Percentiles rank a stretch among this genome's conserved stretches.
phyloP scores from a whole-genome alignment of 306 rosid species.

The Rubus idaeus region DNA sequence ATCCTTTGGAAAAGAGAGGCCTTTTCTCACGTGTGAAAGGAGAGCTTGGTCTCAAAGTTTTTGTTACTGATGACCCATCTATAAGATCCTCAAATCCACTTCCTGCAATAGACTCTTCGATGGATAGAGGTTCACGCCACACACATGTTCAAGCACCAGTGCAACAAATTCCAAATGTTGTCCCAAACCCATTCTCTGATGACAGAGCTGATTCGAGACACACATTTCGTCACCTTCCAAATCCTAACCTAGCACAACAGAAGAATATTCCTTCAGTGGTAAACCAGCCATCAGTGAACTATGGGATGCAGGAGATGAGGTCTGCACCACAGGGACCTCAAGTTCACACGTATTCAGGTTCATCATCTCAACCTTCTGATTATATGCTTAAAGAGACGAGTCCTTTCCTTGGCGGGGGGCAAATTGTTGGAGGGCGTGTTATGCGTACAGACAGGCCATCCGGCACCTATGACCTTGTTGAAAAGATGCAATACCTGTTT shows the following conservation, averaged over 20 bases:
- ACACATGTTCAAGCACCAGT: slow-evolving; percentile 33
- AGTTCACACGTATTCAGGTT: slow-evolving; percentile 40
- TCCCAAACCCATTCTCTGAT: slow-evolving; percentile 37
- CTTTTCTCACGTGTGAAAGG: slow-evolving; percentile 67
- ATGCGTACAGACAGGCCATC: slow-evolving; percentile 39
- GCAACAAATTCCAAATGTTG: slow-evolving; percentile 31
- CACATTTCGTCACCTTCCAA: slow-evolving; percentile 62
- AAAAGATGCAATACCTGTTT: slow-evolving; percentile 72
- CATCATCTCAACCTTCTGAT: slow-evolving; percentile 48
- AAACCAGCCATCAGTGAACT: slow-evolving; percentile 37
- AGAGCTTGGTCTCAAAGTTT: slow-evolving; percentile 92
- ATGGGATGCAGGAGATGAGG: slow-evolving; percentile 62
- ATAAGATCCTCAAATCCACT: slow-evolving; percentile 65
- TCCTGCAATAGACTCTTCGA: slow-evolving; percentile 59
- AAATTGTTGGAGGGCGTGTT: slow-evolving; percentile 66
- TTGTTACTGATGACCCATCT: slow-evolving; percentile 67
- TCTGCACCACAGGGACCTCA: slow-evolving; percentile 47
- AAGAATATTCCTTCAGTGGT: slow-evolving; percentile 28
- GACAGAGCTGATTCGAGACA: slow-evolving; percentile 49
- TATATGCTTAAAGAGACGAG: slow-evolving; percentile 70
- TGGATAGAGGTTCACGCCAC: slow-evolving; percentile 23
- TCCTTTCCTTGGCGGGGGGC: slow-evolving; percentile 90
- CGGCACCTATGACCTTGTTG: slow-evolving; percentile 88
- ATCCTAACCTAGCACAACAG: slow-evolving; percentile 35
- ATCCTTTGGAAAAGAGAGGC: slow-evolving; percentile 71